Base-by-base conservation (phyloP, 2,329 filamentous ascomycete genomes). In the Colletotrichum eremochloae region DNA sequence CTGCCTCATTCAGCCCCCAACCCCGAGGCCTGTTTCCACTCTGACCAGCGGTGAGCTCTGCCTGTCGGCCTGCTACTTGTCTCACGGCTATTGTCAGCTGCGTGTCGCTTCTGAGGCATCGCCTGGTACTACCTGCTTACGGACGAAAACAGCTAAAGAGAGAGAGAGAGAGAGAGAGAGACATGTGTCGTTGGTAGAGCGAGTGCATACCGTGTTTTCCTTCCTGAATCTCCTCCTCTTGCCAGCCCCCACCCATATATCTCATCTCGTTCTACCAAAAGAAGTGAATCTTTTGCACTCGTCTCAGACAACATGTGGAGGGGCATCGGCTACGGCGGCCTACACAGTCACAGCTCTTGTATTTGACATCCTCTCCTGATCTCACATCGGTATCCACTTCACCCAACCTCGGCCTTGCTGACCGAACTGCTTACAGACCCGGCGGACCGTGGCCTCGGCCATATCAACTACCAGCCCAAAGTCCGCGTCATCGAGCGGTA, bases 401-500 rank as follows among this genome's bases (percentile, higher is more conserved):
- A 77, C 9, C 76, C 75, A 36, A 12, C 20, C 44, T 20, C 72
- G 64, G 70, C 1, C 55, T 72, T 60, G 75, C 84, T 85, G 80
- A 86, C 80, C 76, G 12, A 24, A 77, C 63, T 72, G 50, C 69
- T 75, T 75, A 71, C 80, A 91, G 89, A 91, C 80, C 83, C 86
- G 44, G 81, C 82, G 66, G 88, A 90, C 77, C 84, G 87, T 71
- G 84, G 85, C 66, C 79, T 78, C 62, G 82, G 84, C 55, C 80
- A 82, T 48, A 79, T 86, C 15, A 83, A 84, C 18, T 93, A 92
- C 79, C 89, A 91, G 79, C 90, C 90, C 80, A 97, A 97, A 82
- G 93, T 96, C 75, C 92, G 94, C 74, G 94, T 98, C 70, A 92
- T 93, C 72, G 96, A 98, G 82, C 93, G 93, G 76, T 99, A 98